Evolutionary conservation across 352 stramenopile species (phyloP).

Genomic region (Globisporangium apiculatum): DNA sequence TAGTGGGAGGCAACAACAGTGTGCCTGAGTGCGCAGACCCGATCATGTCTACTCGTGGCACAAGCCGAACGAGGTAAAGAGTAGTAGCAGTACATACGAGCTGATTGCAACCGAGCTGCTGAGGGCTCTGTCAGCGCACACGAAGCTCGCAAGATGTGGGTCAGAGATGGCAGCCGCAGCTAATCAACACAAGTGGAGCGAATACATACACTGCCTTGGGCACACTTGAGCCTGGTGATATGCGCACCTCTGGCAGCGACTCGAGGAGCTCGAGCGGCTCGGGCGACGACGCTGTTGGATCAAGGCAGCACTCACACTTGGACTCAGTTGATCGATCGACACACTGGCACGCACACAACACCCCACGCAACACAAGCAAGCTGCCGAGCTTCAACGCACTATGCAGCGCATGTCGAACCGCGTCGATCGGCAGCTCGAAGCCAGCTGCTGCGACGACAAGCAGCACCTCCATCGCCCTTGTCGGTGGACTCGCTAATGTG

Average conservation of each 20-base stretch:
- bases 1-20: not conserved
- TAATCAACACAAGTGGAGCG: not conserved
- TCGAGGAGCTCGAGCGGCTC: constrained; percentile 22
- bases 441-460: not conserved
- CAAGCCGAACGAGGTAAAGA: not conserved
- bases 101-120: not conserved
- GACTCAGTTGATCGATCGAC: no score
- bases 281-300: constrained; percentile 10
- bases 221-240: not conserved
- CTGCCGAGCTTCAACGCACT: not conserved
- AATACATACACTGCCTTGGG: not conserved
- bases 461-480: not conserved
- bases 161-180: not conserved
- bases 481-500: not conserved
- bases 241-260: constrained; percentile 19
- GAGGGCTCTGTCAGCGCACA: not conserved
- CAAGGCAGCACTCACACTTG: no score
- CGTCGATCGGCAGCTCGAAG: not conserved
- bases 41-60: not conserved
- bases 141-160: not conserved
- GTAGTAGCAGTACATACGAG: not conserved
- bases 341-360: no score
- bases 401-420: not conserved
- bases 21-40: not conserved
- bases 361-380: no score